Conservation (phyloP, 129 eudicot genomes). For the Lonicera japonica region DNA sequence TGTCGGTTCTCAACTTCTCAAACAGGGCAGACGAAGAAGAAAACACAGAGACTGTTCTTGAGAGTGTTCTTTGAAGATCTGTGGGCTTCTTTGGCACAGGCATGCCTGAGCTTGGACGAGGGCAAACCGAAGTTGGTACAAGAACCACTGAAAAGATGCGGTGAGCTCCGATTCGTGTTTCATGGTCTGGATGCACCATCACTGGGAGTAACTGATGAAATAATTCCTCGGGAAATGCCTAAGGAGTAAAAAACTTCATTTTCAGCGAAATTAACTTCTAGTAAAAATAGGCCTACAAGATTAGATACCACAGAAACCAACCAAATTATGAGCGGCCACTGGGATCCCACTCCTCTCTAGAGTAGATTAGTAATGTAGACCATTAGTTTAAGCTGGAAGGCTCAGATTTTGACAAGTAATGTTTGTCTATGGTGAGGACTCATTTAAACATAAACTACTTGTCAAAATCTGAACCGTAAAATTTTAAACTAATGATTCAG, state of each 20-base stretch:
- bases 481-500: too few relatives aligned
- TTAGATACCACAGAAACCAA: too few relatives aligned
- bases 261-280: not conserved
- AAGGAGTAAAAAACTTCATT: not conserved
- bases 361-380: too few relatives aligned
- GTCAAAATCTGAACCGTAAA: too few relatives aligned
- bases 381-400: too few relatives aligned
- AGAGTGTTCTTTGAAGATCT: conserved; percentile 61
- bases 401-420: too few relatives aligned
- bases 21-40: conserved; percentile 98
- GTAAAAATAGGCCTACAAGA: not conserved
- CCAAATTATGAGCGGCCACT: too few relatives aligned
- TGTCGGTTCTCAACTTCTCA: conserved; percentile 64
- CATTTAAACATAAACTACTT: too few relatives aligned
- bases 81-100: conserved; percentile 34
- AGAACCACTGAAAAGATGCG: conserved; percentile 59
- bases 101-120: conserved; percentile 24
- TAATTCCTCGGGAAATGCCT: conserved; percentile 63
- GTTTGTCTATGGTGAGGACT: too few relatives aligned
- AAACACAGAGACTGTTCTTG: conserved; percentile 94
- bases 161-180: conserved; percentile 53
- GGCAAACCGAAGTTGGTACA: conserved; percentile 51
- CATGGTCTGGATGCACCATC: conserved; percentile 51
- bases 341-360: too few relatives aligned
- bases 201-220: conserved; percentile 57